Percentiles rank a stretch among this genome's conserved stretches.
These are phyloP conservation scores for Parietichytrium sp. DNA, from an alignment of 108 stramenopile genomes.

Conservation along the genomic window DNA sequence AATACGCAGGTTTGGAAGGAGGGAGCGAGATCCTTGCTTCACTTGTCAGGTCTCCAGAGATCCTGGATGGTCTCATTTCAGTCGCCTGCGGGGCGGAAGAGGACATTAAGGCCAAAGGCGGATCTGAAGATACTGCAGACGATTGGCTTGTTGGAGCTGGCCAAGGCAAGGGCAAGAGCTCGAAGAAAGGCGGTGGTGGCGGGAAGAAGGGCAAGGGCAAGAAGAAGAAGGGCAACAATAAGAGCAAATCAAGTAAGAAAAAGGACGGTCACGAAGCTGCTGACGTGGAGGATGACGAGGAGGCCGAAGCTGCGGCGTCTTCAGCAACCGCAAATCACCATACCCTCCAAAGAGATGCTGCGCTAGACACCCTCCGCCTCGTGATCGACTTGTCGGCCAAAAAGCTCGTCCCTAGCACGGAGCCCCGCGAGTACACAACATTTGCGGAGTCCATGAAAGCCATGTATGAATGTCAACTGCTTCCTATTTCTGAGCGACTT, in stretches of 20 bases:
- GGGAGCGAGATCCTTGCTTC: conserved; percentile 11
- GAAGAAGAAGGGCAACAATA: neutral
- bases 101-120: neutral
- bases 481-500: neutral
- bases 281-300: neutral
- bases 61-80: conserved; percentile 1
- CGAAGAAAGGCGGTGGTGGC: neutral
- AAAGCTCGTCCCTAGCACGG: neutral
- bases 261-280: neutral
- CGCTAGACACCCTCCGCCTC: neutral
- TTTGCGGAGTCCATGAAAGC: conserved; percentile 12
- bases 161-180: conserved; percentile 6
- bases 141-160: no score
- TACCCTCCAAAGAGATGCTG: neutral
- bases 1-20: neutral
- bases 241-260: neutral
- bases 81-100: conserved; percentile 18
- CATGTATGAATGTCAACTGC: neutral
- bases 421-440: neutral
- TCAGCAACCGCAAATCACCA: neutral
- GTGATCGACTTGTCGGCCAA: conserved; percentile 5
- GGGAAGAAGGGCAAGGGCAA: conserved; percentile 30
- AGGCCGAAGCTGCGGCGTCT: neutral
- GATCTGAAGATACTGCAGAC: no score
- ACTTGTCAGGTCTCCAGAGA: neutral